Evolutionary conservation across 768 basidiomycete genomes (phyloP), one percentile per base, ranked within the genome.

Genomic region (Saitozyma sp.): DNA sequence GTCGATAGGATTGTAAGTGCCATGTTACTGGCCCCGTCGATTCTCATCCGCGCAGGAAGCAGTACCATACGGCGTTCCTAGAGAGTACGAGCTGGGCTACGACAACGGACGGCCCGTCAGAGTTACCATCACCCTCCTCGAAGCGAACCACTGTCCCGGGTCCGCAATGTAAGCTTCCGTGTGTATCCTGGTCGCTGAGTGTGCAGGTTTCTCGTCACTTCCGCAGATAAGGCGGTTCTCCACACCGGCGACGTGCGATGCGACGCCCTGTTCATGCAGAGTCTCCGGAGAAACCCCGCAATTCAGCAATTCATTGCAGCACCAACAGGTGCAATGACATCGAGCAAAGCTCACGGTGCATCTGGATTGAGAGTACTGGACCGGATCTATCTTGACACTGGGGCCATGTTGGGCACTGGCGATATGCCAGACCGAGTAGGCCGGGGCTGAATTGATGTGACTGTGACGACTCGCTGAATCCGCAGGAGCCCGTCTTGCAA

Each of bases 141-240:
- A 94, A 71, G 94, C 94, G 0, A 96, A 96, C 72, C 94, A 97
- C 76, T 96, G 93, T 75, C 94, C 92, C 10, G 94, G 94, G 0
- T 88, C 92, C 0, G 88, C 92, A 48, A 95, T 97, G 93, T 92
- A 71, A 37, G 86, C 80, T 9, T 20, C 48, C 6, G 10, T 53
- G 3, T 29, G 45, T 42, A 40, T 50, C 38, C n/a, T 17, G 8
- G 56, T 49, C 48, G 41, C 40, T 61, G 55, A 39, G 9, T 46
- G 11, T 3, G 56, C 64, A 95, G 92, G 89, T 95, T 89, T 71
- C 83, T 93, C 16, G 85, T 95, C 50, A 88, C 89, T 16, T 60
- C 82, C 4, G 77, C 55, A 7, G 50, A 54, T n/a, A 86, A 88
- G 8, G 83, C 90, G 0, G 82, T 97, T 38, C 85, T 99, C 9